phyloP scores from a whole-genome alignment of 768 basidiomycete genomes.

The Tulasnella sp. region DNA sequence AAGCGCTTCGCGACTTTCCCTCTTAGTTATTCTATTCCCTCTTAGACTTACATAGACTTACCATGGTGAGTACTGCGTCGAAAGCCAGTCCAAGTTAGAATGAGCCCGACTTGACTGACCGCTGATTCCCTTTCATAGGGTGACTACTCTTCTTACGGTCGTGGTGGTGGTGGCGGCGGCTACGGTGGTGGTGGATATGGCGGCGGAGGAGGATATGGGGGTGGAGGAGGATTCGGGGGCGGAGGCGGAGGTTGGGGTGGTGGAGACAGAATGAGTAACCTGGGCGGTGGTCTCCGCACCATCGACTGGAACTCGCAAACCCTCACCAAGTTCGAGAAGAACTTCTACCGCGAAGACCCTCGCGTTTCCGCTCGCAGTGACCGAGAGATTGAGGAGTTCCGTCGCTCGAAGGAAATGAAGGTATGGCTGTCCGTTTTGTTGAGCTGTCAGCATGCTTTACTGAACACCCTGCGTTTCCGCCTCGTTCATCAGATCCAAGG shows the following conservation, averaged over 20 bases:
- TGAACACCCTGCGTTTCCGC: conserved; percentile 4
- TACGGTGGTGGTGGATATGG: conserved; percentile 29
- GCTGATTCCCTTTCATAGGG: background rate
- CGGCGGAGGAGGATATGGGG: conserved; percentile 24
- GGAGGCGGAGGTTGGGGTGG: conserved; percentile 42
- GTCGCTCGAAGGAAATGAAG: conserved; percentile 76
- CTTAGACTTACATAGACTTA: conserved; percentile 1
- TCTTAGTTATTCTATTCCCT: background rate
- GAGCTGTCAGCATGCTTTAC: background rate
- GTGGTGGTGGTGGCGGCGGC: conserved; percentile 26
- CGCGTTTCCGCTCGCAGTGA: conserved; percentile 67
- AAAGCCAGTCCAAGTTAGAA: background rate
- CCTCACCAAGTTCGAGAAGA: conserved; percentile 88
- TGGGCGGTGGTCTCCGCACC: conserved; percentile 69
- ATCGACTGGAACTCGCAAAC: conserved; percentile 75
- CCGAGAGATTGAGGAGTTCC: conserved; percentile 81
- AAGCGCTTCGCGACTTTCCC: background rate
- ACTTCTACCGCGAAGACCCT: conserved; percentile 91
- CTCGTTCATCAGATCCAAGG: conserved; percentile 63
- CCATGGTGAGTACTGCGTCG: conserved; percentile 8
- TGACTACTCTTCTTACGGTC: conserved; percentile 9
- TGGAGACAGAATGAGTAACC: conserved; percentile 60
- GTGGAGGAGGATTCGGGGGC: conserved; percentile 38
- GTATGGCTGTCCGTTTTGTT: conserved; percentile 28
- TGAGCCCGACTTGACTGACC: background rate